Percentiles rank a stretch among this genome's conserved stretches.
Evolutionary conservation across 2,329 filamentous ascomycete species (phyloP).

Genomic region (Beauveria australis): DNA sequence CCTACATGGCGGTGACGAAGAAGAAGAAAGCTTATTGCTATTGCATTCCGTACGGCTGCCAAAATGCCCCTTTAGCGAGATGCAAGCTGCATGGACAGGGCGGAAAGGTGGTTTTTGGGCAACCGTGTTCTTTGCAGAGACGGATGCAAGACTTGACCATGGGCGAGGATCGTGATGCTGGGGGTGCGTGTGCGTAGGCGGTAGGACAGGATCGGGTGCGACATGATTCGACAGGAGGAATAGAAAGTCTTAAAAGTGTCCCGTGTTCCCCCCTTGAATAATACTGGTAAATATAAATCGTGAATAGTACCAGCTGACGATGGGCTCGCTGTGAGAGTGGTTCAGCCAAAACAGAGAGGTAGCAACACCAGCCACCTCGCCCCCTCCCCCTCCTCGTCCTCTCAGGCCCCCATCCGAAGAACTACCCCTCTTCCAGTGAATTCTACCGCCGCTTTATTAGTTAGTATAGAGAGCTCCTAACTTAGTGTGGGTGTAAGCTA

Average conservation of each 20-base stretch:
- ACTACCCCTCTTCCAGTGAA: not conserved
- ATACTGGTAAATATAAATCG: too few relatives aligned
- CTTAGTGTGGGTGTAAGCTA: not conserved
- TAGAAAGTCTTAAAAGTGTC: not conserved
- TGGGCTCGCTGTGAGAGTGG: not conserved
- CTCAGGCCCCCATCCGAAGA: not conserved
- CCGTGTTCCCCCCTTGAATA: not conserved
- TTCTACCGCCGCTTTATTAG: not conserved
- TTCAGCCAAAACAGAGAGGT: not conserved
- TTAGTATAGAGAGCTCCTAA: not conserved
- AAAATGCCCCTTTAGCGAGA: not conserved
- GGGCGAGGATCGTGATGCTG: not conserved
- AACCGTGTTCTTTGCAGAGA: not conserved
- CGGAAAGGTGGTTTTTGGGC: not conserved
- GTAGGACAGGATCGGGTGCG: not conserved
- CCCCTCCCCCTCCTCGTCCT: not conserved
- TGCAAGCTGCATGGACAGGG: not conserved
- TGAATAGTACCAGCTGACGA: not conserved
- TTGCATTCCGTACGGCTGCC: not conserved
- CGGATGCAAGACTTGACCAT: not conserved
- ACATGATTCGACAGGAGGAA: not conserved
- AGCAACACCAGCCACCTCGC: not conserved
- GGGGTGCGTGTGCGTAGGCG: not conserved
- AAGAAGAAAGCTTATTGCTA: not conserved
- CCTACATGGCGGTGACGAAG: constrained; percentile 1